Evolutionary conservation across 2,329 filamentous ascomycete genomes (phyloP).

Genomic region (Trichoderma asperellum): DNA sequence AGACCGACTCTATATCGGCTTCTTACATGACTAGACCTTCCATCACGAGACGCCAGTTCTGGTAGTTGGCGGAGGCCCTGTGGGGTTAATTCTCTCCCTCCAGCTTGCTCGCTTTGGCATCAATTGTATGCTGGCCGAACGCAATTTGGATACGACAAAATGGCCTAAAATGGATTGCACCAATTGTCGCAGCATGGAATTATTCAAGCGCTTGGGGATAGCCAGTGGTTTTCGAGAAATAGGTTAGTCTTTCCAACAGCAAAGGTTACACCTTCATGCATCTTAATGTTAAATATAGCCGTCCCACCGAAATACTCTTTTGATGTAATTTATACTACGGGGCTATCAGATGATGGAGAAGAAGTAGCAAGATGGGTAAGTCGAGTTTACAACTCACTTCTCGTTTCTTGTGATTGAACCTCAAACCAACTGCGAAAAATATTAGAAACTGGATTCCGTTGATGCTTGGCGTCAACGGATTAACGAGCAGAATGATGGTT

Average conservation of each 20-base stretch:
- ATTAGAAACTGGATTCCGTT: background rate
- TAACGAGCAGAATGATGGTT: slow-evolving; percentile 9
- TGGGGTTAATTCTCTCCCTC: slow-evolving; percentile 6
- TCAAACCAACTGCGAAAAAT: background rate
- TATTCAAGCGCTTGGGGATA: slow-evolving; percentile 7
- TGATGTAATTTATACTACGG: background rate
- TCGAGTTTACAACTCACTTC: background rate
- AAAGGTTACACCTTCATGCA: no score
- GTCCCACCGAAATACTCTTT: slow-evolving; percentile 8
- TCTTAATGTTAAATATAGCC: background rate
- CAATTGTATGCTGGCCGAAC: slow-evolving; percentile 14
- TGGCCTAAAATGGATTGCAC: slow-evolving; percentile 25
- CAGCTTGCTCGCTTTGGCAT: slow-evolving; percentile 10
- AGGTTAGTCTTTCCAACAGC: background rate
- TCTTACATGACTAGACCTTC: background rate
- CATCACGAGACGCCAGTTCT: slow-evolving; percentile 9
- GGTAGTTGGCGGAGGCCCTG: slow-evolving; percentile 8
- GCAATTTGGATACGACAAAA: slow-evolving; percentile 21
- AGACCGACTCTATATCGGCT: background rate
- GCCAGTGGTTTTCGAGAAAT: slow-evolving; percentile 10
- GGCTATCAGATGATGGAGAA: background rate
- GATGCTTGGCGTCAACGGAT: slow-evolving; percentile 3
- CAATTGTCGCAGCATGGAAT: slow-evolving; percentile 19
- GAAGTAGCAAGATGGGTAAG: slow-evolving; percentile 18
- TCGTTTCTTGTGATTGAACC: background rate